Conservation (phyloP, 2,329 filamentous ascomycete species). For the Coniosporium tulheliwenetii region DNA sequence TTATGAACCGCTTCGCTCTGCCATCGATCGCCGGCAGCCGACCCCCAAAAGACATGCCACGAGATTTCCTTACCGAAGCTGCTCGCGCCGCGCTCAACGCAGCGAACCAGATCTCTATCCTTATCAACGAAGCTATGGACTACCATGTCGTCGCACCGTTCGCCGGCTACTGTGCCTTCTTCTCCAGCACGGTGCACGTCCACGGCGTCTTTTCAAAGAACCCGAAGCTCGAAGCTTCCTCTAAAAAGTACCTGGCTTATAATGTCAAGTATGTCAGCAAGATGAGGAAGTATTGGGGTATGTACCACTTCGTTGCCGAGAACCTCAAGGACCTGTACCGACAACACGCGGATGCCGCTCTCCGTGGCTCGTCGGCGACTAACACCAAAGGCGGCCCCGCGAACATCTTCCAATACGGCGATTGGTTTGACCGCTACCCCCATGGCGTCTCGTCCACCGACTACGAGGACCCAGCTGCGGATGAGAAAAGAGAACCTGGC, state of each 20-base stretch:
- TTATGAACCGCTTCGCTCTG: slow-evolving; percentile 77
- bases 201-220: slow-evolving; percentile 84
- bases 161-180: slow-evolving; percentile 85
- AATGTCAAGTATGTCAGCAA: slow-evolving; percentile 84
- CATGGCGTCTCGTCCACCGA: slow-evolving; percentile 77
- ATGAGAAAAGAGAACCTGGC: slow-evolving; percentile 57
- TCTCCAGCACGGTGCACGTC: slow-evolving; percentile 87
- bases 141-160: slow-evolving; percentile 81
- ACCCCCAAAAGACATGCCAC: slow-evolving; percentile 56
- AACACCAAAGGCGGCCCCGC: slow-evolving; percentile 22
- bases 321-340: slow-evolving; percentile 82
- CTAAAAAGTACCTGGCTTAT: slow-evolving; percentile 69
- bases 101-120: slow-evolving; percentile 70
- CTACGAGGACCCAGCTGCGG: slow-evolving; percentile 58
- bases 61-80: slow-evolving; percentile 61
- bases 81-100: slow-evolving; percentile 65
- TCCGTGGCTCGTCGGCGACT: slow-evolving; percentile 42
- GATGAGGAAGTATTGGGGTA: slow-evolving; percentile 97
- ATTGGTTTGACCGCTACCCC: slow-evolving; percentile 94
- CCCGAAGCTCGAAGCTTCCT: slow-evolving; percentile 53
- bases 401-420: slow-evolving; percentile 80
- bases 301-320: slow-evolving; percentile 95
- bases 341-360: slow-evolving; percentile 65
- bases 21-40: slow-evolving; percentile 48
- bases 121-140: slow-evolving; percentile 66